Percentiles rank a stretch among this genome's conserved stretches.
These are phyloP conservation scores for Cyclotella atomus DNA, from an alignment of 108 stramenopile genomes.

Conservation along the genomic window DNA sequence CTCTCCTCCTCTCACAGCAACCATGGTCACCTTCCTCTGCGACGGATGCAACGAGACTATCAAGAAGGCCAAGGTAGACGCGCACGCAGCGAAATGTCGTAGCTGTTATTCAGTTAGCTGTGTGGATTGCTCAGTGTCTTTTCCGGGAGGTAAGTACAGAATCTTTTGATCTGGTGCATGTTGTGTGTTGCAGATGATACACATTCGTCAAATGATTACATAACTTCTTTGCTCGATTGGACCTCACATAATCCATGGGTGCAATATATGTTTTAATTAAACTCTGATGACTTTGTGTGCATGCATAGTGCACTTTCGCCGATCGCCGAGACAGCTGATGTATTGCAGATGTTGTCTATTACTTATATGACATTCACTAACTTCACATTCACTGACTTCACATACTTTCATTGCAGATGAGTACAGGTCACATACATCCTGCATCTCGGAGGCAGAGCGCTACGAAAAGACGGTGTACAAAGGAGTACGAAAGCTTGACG, in stretches of 20 bases:
- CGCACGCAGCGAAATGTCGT: conserved; percentile 80
- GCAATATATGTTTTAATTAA: conserved; percentile 94
- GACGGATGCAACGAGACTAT: conserved; percentile 88
- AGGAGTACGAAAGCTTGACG: conserved; percentile 44
- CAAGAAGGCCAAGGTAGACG: conserved; percentile 89
- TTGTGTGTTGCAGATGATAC: neutral
- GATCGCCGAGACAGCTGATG: too few species aligned
- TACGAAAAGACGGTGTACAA: conserved; percentile 74
- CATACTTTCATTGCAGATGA: conserved; percentile 65
- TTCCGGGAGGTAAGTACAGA: conserved; percentile 78
- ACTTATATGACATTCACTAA: conserved; percentile 7
- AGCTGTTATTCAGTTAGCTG: conserved; percentile 76
- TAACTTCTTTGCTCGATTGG: conserved; percentile 50
- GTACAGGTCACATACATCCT: conserved; percentile 83
- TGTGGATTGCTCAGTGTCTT: conserved; percentile 82
- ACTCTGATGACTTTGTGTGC: conserved; percentile 88
- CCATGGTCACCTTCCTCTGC: conserved; percentile 89
- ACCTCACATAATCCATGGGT: conserved; percentile 68
- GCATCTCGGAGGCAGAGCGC: conserved; percentile 87
- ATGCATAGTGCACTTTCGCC: neutral
- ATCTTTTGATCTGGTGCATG: neutral
- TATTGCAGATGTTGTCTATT: too few species aligned
- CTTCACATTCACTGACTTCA: conserved; percentile 4
- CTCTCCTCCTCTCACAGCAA: too few species aligned
- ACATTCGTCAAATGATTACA: conserved; percentile 44